These are phyloP conservation scores for Phaffomyces thermotolerans DNA, from an alignment of 805 yeast genomes.

Conservation along the genomic window DNA sequence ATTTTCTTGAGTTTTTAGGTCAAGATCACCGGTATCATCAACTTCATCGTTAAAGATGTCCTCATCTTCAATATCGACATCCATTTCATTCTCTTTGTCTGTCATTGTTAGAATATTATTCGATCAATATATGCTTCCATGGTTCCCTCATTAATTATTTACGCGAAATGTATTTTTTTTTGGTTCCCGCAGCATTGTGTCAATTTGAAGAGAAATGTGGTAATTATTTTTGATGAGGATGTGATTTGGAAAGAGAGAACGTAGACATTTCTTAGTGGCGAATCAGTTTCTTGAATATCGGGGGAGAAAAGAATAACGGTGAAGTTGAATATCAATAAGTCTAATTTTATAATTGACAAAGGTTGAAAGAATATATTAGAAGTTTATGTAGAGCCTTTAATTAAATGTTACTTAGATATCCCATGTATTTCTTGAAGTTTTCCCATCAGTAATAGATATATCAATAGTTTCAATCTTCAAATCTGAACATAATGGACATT, in stretches of 20 bases:
- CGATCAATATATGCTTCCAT: no score
- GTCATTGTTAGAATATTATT: background rate
- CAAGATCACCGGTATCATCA: constrained; percentile 7
- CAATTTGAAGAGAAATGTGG: no score
- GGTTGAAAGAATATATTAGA: background rate
- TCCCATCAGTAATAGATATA: constrained; percentile 42
- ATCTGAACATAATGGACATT: constrained; percentile 75
- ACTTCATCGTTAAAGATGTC: constrained; percentile 21
- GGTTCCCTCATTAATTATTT: no score
- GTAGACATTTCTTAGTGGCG: no score
- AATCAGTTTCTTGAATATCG: no score
- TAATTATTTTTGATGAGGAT: no score
- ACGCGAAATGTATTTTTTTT: no score
- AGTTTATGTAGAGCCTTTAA: background rate
- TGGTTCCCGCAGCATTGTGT: no score
- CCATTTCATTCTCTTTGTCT: constrained; percentile 5
- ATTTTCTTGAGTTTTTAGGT: constrained; percentile 7
- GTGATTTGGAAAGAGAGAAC: no score
- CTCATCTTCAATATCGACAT: constrained; percentile 20
- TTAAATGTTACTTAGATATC: constrained; percentile 11
- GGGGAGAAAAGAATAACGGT: no score
- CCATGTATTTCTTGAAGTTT: constrained; percentile 41
- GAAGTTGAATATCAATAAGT: no score
- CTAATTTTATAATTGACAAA: no score
- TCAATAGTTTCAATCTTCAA: constrained; percentile 64